Conservation (phyloP, 129 eudicot genomes). For the Tagetes erecta region DNA sequence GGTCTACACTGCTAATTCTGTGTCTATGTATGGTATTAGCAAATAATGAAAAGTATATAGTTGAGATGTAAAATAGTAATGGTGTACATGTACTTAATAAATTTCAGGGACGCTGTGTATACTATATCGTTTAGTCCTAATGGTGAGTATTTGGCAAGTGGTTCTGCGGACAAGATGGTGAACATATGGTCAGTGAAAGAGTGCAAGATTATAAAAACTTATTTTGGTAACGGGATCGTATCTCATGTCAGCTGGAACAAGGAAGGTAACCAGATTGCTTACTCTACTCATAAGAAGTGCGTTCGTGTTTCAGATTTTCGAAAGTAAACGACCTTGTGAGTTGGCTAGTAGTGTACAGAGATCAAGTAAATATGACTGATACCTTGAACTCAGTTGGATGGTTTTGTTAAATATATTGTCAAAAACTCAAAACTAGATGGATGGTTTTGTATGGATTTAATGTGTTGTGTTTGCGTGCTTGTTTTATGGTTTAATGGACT, state of each 20-base stretch:
- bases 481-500: constrained; percentile 2
- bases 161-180: constrained; percentile 45
- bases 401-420: constrained; percentile 6
- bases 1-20: not conserved
- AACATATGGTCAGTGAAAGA: constrained; percentile 59
- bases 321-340: constrained; percentile 26
- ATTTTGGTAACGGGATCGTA: constrained; percentile 43
- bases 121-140: constrained; percentile 60
- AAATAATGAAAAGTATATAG: not conserved
- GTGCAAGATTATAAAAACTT: constrained; percentile 48
- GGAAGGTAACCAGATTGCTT: constrained; percentile 56
- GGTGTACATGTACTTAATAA: not conserved
- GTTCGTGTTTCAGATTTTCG: constrained; percentile 48
- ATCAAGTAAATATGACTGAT: not conserved
- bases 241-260: constrained; percentile 62
- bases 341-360: not conserved
- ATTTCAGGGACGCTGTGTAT: constrained; percentile 50
- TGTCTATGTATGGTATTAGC: not conserved
- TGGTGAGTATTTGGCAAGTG: constrained; percentile 63
- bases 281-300: constrained; percentile 37
- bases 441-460: not conserved
- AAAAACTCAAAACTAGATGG: not conserved
- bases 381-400: not conserved
- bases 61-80: not conserved
- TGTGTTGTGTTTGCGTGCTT: constrained; percentile 5